Conservation (phyloP, 306 rosid genomes). For the Trichosanthes truncata region DNA sequence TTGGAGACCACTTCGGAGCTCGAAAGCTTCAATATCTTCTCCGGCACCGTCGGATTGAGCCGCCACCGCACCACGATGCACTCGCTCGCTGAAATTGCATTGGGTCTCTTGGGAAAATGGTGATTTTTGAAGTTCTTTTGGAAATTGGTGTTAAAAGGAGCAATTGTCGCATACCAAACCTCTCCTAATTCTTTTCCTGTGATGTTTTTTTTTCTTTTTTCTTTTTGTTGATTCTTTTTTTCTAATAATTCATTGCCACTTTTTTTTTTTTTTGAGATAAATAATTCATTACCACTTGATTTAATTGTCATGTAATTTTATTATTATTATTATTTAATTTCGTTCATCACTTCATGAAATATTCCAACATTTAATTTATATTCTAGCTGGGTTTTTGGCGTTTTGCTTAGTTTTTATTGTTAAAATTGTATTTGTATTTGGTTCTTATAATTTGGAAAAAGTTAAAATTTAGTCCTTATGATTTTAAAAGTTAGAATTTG, state of each 20-base stretch:
- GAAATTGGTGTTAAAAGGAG: neutral
- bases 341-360: neutral
- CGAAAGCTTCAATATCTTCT: constrained; percentile 90
- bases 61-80: constrained; percentile 64
- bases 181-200: neutral
- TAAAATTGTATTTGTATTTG: no score
- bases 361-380: neutral
- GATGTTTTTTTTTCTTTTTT: neutral
- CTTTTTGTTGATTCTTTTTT: neutral
- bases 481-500: no score
- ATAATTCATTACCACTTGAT: no score
- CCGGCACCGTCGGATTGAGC: constrained; percentile 80
- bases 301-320: neutral
- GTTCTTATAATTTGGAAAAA: no score
- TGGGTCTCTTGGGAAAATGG: constrained; percentile 23
- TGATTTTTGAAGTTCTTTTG: no score
- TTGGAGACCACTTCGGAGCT: constrained; percentile 91
- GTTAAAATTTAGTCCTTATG: no score
- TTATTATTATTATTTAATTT: neutral
- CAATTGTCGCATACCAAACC: neutral
- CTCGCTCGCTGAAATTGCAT: constrained; percentile 65
- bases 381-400: neutral
- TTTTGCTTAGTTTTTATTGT: neutral
- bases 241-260: neutral
- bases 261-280: no score